phyloP scores from a whole-genome alignment of 2,329 filamentous ascomycete species.

The Colletotrichum spinosum region DNA sequence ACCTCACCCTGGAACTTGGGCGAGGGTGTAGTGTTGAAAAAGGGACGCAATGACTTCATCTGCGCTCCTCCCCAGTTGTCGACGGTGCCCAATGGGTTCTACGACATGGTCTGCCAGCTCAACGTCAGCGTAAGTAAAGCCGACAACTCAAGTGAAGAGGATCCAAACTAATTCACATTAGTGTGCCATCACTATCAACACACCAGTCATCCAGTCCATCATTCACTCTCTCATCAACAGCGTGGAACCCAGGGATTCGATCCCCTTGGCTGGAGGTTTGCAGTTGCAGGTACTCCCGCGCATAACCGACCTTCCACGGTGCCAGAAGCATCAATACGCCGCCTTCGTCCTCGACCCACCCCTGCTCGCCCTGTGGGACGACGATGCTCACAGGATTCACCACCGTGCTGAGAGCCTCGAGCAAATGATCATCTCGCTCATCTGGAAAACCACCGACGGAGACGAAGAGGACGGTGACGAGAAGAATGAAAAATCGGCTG shows the following conservation, averaged over 20 bases:
- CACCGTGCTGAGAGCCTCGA: constrained; percentile 64
- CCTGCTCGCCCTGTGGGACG: constrained; percentile 73
- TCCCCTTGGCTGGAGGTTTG: constrained; percentile 68
- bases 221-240: constrained; percentile 58
- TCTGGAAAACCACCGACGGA: constrained; percentile 57
- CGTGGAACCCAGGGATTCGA: constrained; percentile 55
- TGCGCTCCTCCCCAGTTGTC: constrained; percentile 47
- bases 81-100: constrained; percentile 59
- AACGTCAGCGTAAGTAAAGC: constrained; percentile 63
- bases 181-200: constrained; percentile 77
- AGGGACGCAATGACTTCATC: constrained; percentile 60
- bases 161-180: constrained; percentile 42
- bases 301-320: constrained; percentile 66
- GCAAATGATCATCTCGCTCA: constrained; percentile 65
- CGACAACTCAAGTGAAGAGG: background rate
- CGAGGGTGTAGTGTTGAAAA: constrained; percentile 68
- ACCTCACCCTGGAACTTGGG: constrained; percentile 45
- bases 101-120: constrained; percentile 51
- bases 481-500: constrained; percentile 53
- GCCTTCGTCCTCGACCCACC: constrained; percentile 70
- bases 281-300: constrained; percentile 72
- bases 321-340: constrained; percentile 74
- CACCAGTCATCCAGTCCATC: constrained; percentile 71
- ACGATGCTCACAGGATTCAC: constrained; percentile 67
- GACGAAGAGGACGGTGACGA: constrained; percentile 55